Base-by-base conservation (phyloP, 2,329 filamentous ascomycete species). In the Teratosphaeria zuluensis region DNA sequence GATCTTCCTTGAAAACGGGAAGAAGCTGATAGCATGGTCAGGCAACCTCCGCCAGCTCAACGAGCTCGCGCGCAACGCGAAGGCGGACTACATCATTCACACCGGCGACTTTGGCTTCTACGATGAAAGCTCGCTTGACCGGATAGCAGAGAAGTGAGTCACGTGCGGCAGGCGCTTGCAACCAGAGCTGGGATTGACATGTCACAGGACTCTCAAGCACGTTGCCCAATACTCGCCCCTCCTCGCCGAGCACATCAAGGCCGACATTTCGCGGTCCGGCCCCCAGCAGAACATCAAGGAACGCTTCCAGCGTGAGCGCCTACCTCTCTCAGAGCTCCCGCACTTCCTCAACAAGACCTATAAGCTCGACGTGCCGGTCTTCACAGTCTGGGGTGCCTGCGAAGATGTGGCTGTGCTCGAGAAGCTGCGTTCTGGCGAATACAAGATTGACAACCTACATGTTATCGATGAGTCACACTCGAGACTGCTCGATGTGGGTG, bases 41-140 rank as follows among this genome's bases (percentile, higher is more conserved):
- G 94, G 94, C 76, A 96, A 97, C 75, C 80, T 99, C 67, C 86
- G 88, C 77, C 96, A 94, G 65, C 81, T 99, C 70, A 99, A 99
- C 78, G 92, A 97, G 62, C 87, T 99, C 62, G 94, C 94, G 64
- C 95, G 90, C 76, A 89, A 94, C 73, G 92, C 94, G 63, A 89
- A 89, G 73, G 94, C 94, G 69, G 91, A 96, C 77, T 91, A 96
- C 78, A 96, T 99, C 75, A 91, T 99, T 70, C 94, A 99, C 65
- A 99, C 94, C 21, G 94, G 94, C 75, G 94, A 99, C 75, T 99
- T 99, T 73, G 94, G 94, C 63, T 99, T 99, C 78, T 99, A 99
- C 78, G 94, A 99, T 75, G 89, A 95, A 69, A 90, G 87, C 57
- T 99, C 94, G 38, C 80, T 99, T 66, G 92, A 97, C 70, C 88